Evolutionary conservation across 1,139 yeast species (phyloP), one percentile per base, ranked within the genome.

Genomic region (Waltiozyma sp.): DNA sequence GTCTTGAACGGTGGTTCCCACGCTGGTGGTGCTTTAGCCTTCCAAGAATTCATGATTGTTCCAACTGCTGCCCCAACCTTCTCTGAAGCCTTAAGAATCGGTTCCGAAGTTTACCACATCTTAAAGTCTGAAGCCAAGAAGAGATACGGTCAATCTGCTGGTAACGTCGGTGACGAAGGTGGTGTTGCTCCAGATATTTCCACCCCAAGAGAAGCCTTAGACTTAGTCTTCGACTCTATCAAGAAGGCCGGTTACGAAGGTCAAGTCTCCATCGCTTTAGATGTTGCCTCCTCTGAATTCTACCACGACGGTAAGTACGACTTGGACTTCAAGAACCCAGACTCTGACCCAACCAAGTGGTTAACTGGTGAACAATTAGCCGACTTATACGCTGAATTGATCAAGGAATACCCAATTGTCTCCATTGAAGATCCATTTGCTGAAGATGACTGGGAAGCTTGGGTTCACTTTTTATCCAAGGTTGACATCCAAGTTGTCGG

Each of bases 161-260:
- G 95, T 72, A 89, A 89, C 74, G 96, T 89, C 65, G 97, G 97
- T 79, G 97, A 89, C 71, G 96, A 89, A 77, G 96, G 97, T 80
- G 97, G 97, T 77, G 95, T 89, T 75, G 96, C 96, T 60, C 97
- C 97, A 68, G 85, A 86, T 70, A 80, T 89, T 59, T 75, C 81
- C 55, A 77, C 95, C 58, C 88, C 97, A 64, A 85, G 78, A 68
- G 96, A 89, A 76, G 96, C 96, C 57, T 75, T 89, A 59, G 95
- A 88, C 72, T 81, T 89, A 68, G 86, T 89, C 66, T 75, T 78
- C 59, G 80, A 70, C 54, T 86, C 96, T 63, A 88, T 89, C 67
- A 84, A 80, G 64, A 68, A 72, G 57, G 95, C 96, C 56, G 97
- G 97, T 63, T 87, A 88, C 82, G 80, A 79, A 54, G 96, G 95